Evolutionary conservation across 768 basidiomycete genomes (phyloP).

Genomic region (Aureoboletus auriporus): DNA sequence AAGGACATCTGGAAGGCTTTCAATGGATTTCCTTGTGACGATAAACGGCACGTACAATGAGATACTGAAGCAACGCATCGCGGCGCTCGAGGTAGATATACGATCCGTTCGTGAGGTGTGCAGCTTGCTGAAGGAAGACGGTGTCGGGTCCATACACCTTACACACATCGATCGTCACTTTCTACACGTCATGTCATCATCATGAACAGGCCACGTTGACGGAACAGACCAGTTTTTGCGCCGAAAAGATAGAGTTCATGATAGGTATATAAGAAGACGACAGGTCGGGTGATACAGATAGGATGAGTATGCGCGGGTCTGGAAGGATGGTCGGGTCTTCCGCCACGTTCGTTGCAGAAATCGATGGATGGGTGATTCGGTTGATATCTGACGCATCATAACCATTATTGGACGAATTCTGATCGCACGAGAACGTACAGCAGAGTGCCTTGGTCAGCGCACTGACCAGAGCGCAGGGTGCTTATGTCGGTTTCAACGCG

Average conservation of each 20-base stretch:
- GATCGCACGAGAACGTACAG: conserved; percentile 45
- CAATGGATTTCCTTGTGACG: conserved; percentile 1
- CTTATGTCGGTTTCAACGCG: conserved; percentile 28
- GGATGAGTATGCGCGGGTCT: conserved; percentile 63
- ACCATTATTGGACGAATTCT: background rate
- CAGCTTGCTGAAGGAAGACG: conserved; percentile 96
- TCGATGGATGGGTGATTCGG: conserved; percentile 40
- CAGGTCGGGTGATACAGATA: conserved; percentile 90
- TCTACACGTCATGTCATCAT: conserved; percentile 47
- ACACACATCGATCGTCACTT: conserved; percentile 95
- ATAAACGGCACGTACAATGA: conserved; percentile 51
- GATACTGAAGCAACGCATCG: conserved; percentile 87
- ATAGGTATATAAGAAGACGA: conserved; percentile 93
- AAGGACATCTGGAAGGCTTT: conserved; percentile 71
- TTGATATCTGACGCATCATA: conserved; percentile 57
- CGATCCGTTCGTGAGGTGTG: conserved; percentile 91
- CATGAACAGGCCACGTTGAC: background rate
- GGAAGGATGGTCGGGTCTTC: conserved; percentile 32
- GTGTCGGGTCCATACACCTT: conserved; percentile 87
- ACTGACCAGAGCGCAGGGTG: conserved; percentile 73
- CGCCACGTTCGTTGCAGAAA: conserved; percentile 23
- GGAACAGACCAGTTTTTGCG: conserved; percentile 83
- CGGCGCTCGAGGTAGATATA: conserved; percentile 82
- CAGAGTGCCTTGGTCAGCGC: conserved; percentile 92
- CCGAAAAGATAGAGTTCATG: conserved; percentile 99